Base-by-base conservation (phyloP, 208 protist genomes). In the Acanthamoeba quina region DNA sequence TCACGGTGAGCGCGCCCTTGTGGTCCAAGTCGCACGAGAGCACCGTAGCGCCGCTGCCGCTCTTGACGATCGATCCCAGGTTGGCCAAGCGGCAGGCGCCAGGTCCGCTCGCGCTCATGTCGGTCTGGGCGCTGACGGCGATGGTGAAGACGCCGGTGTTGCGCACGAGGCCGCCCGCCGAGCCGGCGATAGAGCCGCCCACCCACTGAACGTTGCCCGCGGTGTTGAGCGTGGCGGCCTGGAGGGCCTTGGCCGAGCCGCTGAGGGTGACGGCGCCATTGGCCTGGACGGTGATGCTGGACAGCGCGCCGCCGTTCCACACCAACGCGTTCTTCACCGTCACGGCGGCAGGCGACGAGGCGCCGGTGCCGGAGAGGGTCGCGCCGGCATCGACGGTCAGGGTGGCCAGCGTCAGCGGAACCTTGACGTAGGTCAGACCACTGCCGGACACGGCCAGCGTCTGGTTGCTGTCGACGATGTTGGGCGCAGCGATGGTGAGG, bases 1-100 rank as follows among this genome's bases (percentile, higher is more conserved):
- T 37, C 60, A 76, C 64, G 60, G 31, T 76, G n/a, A 92, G 44
- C 15, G 86, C 41, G 41, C 86, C 86, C 64, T 78, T 92, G 64
- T 92, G 60, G 34, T 92, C 86, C 17, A 74, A 26, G 68, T 92
- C 68, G 68, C 60, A 92, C 37, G 86, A 70, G 19, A 92, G 37
- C 29, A 41, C 13, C 24, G 62, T n/a, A 21, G 34, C 10, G 64
- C 86, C 68, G 41, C 11, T 60, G 49, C 60, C 64, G 86, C 29
- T 78, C 86, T 92, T 92, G 34, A 92, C 44, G 37, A 92, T 74
- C 41, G 34, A 58, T 9, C 64, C 86, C 24, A 92, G 24, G 64
- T 92, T 92, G 44, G 47, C 86, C 17, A 92, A 41, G 17, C 68
- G 60, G 60, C 62, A 76, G 11, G 86, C 86, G 7, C 86, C 86